Percentiles rank a stretch among this genome's conserved stretches.
These are phyloP conservation scores for Pleomassaria siparia DNA, from an alignment of 2,329 filamentous ascomycete species.

Conservation along the genomic window DNA sequence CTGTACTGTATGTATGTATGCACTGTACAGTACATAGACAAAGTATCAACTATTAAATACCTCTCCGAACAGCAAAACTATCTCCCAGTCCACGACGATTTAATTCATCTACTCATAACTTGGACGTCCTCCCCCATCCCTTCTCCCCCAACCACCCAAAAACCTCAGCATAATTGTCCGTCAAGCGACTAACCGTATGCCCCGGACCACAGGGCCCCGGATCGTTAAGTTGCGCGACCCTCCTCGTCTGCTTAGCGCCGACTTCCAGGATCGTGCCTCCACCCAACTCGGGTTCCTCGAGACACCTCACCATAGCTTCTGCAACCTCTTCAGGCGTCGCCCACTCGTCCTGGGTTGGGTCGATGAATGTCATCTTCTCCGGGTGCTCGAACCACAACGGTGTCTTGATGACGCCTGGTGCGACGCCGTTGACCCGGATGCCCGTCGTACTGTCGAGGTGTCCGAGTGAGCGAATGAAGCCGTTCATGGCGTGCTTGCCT, in stretches of 20 bases:
- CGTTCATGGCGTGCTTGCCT: conserved; percentile 49
- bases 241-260: conserved; percentile 52
- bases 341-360: conserved; percentile 55
- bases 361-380: conserved; percentile 58
- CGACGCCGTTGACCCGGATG: conserved; percentile 62
- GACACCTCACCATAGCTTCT: conserved; percentile 58
- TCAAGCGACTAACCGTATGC: conserved; percentile 48
- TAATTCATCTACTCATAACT: background rate
- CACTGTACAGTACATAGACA: too few relatives aligned
- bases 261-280: conserved; percentile 58
- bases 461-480: conserved; percentile 54
- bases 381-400: conserved; percentile 64
- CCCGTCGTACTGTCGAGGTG: conserved; percentile 52
- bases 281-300: conserved; percentile 52
- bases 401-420: conserved; percentile 62
- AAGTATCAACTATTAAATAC: too few relatives aligned
- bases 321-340: conserved; percentile 64
- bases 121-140: conserved; percentile 50
- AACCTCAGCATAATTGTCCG: conserved; percentile 51
- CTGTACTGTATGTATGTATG: too few relatives aligned
- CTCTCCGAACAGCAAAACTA: conserved; percentile 7
- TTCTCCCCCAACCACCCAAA: conserved; percentile 50
- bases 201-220: conserved; percentile 55
- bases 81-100: too few relatives aligned
- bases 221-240: conserved; percentile 55